Evolutionary conservation across 805 yeast species (phyloP), one percentile per base, ranked within the genome.

Genomic region (Pichia deserticola): DNA sequence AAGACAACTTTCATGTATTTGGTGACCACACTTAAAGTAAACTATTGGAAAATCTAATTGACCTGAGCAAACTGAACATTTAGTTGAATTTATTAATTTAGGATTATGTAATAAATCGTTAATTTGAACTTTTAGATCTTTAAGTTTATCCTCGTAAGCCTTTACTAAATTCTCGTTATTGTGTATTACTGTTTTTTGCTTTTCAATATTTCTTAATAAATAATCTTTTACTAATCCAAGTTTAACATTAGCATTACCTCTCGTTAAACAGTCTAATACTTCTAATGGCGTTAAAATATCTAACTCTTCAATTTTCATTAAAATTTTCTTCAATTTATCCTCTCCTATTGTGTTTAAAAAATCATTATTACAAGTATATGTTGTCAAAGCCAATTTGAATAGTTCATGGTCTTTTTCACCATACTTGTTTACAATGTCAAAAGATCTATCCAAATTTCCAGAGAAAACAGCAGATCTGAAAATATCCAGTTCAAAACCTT

Each of bases 11-110:
- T 84, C 86, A 61, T 93, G 98, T 61, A 79, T 89, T 3, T 93
- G 80, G 60, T 93, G 99, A 33, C 76, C 75, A 68, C 99, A 93
- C 54, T 81, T 78, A 70, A 92, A 93, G 58, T 87, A 95, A 0
- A 86, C 78, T 3, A 84, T 76, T 0, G 98, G 97, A 40, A 82
- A 73, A 51, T 87, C 95, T 25, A 92, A 67, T 11, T 77, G 74
- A 40, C 75, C 69, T 9, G 76, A 71, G 61, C 97, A 90, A 15
- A 79, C 73, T 12, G 79, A 69, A 60, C 97, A 90, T 36, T 71
- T 72, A 3, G 44, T 46, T 27, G 51, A 38, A 57, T 83, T 88
- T 4, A 84, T 67, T 5, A 82, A 75, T 56, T 66, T 74, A 8
- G 76, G 82, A 56, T 69, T 62, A 48, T 61, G 44, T 12, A 70